Conservation (phyloP, 2,329 filamentous ascomycete genomes). For the Aspergillus aculeatus region DNA sequence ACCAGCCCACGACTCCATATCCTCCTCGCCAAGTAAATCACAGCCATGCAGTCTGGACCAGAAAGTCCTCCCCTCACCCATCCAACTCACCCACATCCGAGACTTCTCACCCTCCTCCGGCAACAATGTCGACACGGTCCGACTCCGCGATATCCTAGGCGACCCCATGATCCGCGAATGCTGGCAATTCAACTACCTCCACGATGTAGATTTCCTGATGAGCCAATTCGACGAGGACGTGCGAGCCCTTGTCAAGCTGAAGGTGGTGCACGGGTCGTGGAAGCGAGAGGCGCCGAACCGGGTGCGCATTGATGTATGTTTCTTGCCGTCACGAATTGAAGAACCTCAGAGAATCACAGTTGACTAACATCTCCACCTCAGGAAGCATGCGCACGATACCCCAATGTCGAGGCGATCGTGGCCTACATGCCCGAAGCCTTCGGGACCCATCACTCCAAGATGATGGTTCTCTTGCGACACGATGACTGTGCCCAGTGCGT, state of each 20-base stretch:
- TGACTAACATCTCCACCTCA: conserved; percentile 31
- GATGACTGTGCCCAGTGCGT: conserved; percentile 68
- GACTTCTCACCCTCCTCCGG: conserved; percentile 56
- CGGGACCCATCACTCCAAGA: conserved; percentile 83
- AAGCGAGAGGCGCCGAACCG: conserved; percentile 65
- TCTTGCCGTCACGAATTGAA: background rate
- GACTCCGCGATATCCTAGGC: conserved; percentile 66
- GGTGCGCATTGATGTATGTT: conserved; percentile 55
- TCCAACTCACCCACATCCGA: conserved; percentile 68
- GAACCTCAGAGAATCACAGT: background rate
- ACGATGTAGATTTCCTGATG: conserved; percentile 62
- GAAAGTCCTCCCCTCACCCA: conserved; percentile 57
- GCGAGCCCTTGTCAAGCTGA: conserved; percentile 52
- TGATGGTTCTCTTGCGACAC: conserved; percentile 78
- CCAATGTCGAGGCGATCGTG: conserved; percentile 68
- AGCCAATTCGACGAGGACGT: conserved; percentile 58
- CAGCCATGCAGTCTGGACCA: background rate
- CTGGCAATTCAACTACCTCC: conserved; percentile 58
- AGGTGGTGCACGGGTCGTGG: conserved; percentile 65
- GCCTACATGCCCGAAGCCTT: conserved; percentile 82
- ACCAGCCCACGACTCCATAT: background rate
- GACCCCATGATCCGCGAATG: conserved; percentile 68
- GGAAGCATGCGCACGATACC: conserved; percentile 60
- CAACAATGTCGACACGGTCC: conserved; percentile 66
- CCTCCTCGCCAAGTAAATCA: background rate